Evolutionary conservation across 1,284 basidiomycete species (phyloP).

Genomic region (Gomphus bonarii): DNA sequence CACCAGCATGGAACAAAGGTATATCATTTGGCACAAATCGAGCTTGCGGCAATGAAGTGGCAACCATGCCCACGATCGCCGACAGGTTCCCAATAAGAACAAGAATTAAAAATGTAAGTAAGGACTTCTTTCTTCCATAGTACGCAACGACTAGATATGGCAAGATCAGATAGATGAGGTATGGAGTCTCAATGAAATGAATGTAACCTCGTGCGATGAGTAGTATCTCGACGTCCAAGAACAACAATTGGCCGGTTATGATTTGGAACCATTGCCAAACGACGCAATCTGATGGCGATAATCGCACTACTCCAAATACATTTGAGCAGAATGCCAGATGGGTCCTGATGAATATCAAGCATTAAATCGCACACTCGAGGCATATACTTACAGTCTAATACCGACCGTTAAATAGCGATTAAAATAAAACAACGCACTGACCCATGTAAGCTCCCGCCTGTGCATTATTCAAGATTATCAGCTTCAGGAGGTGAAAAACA

Average conservation of each 20-base stretch:
- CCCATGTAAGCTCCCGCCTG: background rate
- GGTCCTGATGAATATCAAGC: background rate
- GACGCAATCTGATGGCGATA: background rate
- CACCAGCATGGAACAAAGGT: background rate
- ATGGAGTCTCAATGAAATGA: background rate
- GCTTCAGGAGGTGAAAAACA: background rate
- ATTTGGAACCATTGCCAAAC: slow-evolving; percentile 3
- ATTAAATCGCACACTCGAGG: background rate
- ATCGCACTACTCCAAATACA: background rate
- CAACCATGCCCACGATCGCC: background rate
- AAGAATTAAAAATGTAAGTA: background rate
- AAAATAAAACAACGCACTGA: background rate
- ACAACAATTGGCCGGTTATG: slow-evolving; percentile 1
- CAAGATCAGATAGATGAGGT: background rate
- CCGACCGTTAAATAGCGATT: background rate
- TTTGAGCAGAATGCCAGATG: slow-evolving; percentile 2
- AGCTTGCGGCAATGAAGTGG: background rate
- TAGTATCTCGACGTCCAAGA: slow-evolving; percentile 1
- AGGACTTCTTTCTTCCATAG: background rate
- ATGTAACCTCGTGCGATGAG: background rate
- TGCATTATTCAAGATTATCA: background rate
- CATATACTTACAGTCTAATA: background rate
- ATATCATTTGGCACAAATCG: background rate
- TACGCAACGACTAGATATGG: background rate
- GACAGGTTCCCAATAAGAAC: background rate